A percentile compares a stretch with the other conserved stretches of the same genome.
These are phyloP conservation scores for Penicillium verhagenii DNA, from an alignment of 495 filamentous ascomycete species.

Conservation along the genomic window DNA sequence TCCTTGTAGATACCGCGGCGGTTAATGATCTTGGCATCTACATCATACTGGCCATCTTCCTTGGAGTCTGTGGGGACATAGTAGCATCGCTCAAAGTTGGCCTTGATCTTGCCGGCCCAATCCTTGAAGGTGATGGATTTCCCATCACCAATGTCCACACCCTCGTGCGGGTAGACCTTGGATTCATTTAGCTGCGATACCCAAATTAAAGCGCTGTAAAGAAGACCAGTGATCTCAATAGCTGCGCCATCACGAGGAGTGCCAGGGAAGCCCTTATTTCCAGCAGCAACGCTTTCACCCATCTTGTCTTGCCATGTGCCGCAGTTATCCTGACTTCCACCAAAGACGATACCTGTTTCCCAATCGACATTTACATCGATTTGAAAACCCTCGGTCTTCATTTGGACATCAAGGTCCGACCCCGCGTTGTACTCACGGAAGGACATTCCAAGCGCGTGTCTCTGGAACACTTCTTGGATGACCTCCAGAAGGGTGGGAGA, in stretches of 20 bases:
- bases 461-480: slow-evolving; percentile 88
- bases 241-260: slow-evolving; percentile 95
- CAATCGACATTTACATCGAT: slow-evolving; percentile 90
- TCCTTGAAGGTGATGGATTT: slow-evolving; percentile 67
- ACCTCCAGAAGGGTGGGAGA: slow-evolving; percentile 80
- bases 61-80: slow-evolving; percentile 68
- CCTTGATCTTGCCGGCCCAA: slow-evolving; percentile 81
- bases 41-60: slow-evolving; percentile 73
- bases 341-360: slow-evolving; percentile 89
- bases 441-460: slow-evolving; percentile 84
- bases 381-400: slow-evolving; percentile 89
- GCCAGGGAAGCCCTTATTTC: slow-evolving; percentile 91
- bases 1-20: slow-evolving; percentile 98
- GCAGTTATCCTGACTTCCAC: slow-evolving; percentile 91
- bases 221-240: slow-evolving; percentile 88
- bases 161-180: slow-evolving; percentile 66
- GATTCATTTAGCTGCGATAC: slow-evolving; percentile 60
- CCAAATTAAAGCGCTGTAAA: slow-evolving; percentile 89
- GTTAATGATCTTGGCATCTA: slow-evolving; percentile 76
- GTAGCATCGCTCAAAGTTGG: slow-evolving; percentile 87
- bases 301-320: slow-evolving; percentile 99
- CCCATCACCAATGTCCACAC: slow-evolving; percentile 59
- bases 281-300: slow-evolving; percentile 92
- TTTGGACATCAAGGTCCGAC: slow-evolving; percentile 81
- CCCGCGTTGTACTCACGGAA: slow-evolving; percentile 96